These are phyloP conservation scores for Diplodia corticola DNA, from an alignment of 2,329 filamentous ascomycete genomes.

Conservation along the genomic window DNA sequence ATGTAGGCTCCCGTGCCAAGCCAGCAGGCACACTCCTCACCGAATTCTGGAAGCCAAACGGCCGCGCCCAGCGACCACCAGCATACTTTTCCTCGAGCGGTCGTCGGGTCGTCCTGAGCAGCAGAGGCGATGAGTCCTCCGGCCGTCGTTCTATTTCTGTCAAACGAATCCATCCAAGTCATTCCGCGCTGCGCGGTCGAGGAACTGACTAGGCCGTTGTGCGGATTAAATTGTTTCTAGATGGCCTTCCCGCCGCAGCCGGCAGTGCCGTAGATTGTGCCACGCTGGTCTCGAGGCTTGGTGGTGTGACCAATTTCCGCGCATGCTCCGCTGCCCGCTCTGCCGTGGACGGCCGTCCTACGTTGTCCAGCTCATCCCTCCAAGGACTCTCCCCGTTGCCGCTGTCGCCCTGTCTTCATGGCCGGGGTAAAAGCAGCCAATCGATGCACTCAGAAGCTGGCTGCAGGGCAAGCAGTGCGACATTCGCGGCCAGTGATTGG, in stretches of 20 bases:
- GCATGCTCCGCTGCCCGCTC: neutral
- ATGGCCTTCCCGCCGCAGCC: neutral
- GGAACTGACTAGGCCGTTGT: neutral
- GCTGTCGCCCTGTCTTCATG: neutral
- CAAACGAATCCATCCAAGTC: neutral
- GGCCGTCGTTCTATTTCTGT: neutral
- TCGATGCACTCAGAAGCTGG: neutral
- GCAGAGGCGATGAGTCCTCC: neutral
- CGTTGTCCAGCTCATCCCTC: neutral
- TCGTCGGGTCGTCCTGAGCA: neutral
- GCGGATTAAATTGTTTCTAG: neutral
- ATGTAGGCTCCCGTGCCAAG: slow-evolving; percentile 14
- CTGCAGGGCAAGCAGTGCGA: neutral
- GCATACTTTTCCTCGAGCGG: neutral
- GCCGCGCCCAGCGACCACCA: neutral
- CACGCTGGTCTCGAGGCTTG: neutral
- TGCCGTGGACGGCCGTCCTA: neutral
- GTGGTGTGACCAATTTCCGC: neutral
- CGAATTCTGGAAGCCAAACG: slow-evolving; percentile 10
- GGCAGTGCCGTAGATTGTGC: neutral
- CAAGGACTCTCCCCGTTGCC: neutral
- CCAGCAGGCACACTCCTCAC: neutral
- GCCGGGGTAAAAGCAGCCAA: neutral
- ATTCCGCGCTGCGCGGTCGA: neutral
- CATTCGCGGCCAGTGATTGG: neutral